A percentile compares a stretch with the other conserved stretches of the same genome.
These are phyloP conservation scores for Purpureocillium takamizusanense DNA, from an alignment of 2,329 filamentous ascomycete species.

Conservation along the genomic window DNA sequence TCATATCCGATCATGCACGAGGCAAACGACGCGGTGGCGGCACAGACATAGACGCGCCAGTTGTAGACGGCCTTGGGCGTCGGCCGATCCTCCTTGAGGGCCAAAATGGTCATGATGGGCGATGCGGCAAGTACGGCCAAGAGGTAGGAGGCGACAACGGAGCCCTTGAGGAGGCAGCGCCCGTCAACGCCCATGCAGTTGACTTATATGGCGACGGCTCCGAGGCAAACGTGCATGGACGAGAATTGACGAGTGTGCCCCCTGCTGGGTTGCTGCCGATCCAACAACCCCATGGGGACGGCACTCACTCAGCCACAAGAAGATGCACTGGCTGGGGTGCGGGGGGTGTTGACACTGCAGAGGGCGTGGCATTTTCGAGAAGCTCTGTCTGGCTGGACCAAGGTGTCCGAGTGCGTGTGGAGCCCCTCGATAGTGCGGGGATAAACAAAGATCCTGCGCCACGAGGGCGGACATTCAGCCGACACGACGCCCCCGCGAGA, in stretches of 20 bases:
- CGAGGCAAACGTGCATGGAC: background rate
- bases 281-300: background rate
- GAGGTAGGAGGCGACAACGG: background rate
- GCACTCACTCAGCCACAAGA: too few relatives aligned
- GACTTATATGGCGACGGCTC: background rate
- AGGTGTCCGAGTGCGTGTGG: background rate
- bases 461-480: too few relatives aligned
- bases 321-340: background rate
- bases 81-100: constrained; percentile 45
- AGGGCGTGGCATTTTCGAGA: background rate
- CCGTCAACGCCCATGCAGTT: background rate
- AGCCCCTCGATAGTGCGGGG: background rate
- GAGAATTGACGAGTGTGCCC: background rate
- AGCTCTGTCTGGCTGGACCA: background rate
- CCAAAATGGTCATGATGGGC: constrained; percentile 33
- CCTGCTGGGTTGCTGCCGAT: background rate
- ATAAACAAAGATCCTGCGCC: constrained; percentile 1
- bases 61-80: constrained; percentile 51
- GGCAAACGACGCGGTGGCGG: constrained; percentile 44
- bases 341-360: background rate
- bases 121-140: background rate
- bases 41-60: constrained; percentile 49
- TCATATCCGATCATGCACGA: constrained; percentile 54
- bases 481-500: too few relatives aligned
- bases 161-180: background rate